Evolutionary conservation across 2,329 filamentous ascomycete species (phyloP), one percentile per base, ranked within the genome.

Genomic region (Sclerotiophoma versabilis): DNA sequence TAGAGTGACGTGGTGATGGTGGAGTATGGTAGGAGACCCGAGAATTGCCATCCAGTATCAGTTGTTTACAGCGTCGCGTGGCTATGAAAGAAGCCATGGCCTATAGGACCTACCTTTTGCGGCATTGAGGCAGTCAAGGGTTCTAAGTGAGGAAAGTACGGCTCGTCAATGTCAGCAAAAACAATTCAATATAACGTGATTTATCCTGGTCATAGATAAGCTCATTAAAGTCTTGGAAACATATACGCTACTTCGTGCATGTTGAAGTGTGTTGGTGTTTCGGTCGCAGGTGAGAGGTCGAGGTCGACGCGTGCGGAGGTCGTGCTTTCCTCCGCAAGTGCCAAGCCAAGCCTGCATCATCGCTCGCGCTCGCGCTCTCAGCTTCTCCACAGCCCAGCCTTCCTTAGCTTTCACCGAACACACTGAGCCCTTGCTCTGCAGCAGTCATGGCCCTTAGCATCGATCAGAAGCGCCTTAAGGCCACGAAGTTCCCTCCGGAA

Each of bases 401-500:
- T 29, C 19, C 33, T 29, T 22, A 30, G 11, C 39, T n/a, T 33
- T 30, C 33, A 39, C 34, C 33, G 15, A 25, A 26, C 37, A 30
- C 38, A 19, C 39, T 20, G 14, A 38, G 39, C 47, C 14, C 19
- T 42, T 32, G 23, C 20, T 32, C 12, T 33, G 20, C 39, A 43
- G 51, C 59, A 59, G 80, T 60, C 62, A 95, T 95, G 91, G 89
- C 91, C 65, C 88, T 89, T 49, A 90, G 87, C 62, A 91, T 95
- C 58, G 93, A 97, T 76, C 88, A 90, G 62, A 96, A 96, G 81
- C 85, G 96, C 68, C 80, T 97, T 51, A 91, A 89, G 82, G 88
- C 88, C 76, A 98, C 93, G 50, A 97, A 96, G 72, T 98, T 97
- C 62, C 95, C 95, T 38, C 84, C 88, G 7, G 92, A 97, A 72